phyloP scores from a whole-genome alignment of 176 grass and related monocot species.

The Eragrostis curvula region DNA sequence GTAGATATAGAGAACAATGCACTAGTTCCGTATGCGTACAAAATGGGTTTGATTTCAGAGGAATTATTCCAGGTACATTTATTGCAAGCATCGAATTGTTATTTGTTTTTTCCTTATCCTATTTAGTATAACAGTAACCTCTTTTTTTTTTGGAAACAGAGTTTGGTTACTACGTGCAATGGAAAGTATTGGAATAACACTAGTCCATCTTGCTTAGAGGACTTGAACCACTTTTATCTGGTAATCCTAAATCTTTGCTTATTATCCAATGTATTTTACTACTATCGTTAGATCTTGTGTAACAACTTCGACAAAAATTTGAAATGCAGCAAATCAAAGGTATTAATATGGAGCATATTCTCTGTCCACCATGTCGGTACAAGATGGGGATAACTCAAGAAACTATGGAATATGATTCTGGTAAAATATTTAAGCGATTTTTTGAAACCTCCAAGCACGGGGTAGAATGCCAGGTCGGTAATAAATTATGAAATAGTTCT shows the following conservation, averaged over 20 bases:
- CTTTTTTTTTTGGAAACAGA: constrained; percentile 18
- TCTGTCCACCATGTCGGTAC: constrained; percentile 57
- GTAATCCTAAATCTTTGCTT: constrained; percentile 22
- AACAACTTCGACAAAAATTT: not conserved
- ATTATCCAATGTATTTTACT: not conserved
- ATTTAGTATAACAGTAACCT: not conserved
- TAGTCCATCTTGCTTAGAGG: constrained; percentile 43
- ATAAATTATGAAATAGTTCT: not conserved
- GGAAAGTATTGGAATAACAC: constrained; percentile 64
- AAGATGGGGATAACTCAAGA: constrained; percentile 55
- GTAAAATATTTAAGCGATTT: constrained; percentile 27
- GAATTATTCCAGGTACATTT: constrained; percentile 55
- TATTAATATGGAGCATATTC: constrained; percentile 62
- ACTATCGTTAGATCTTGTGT: not conserved
- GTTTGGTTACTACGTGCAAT: constrained; percentile 55
- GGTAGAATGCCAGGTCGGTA: constrained; percentile 53
- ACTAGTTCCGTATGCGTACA: constrained; percentile 55
- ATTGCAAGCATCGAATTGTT: not conserved
- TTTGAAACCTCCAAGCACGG: constrained; percentile 5
- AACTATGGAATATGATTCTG: constrained; percentile 43
- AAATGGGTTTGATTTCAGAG: constrained; percentile 68
- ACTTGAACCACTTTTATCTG: constrained; percentile 44
- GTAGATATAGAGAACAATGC: constrained; percentile 59
- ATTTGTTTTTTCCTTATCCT: not conserved
- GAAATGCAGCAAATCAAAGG: constrained; percentile 56